phyloP scores from a whole-genome alignment of 257 asterid species.

The Thymus mandschuricus region DNA sequence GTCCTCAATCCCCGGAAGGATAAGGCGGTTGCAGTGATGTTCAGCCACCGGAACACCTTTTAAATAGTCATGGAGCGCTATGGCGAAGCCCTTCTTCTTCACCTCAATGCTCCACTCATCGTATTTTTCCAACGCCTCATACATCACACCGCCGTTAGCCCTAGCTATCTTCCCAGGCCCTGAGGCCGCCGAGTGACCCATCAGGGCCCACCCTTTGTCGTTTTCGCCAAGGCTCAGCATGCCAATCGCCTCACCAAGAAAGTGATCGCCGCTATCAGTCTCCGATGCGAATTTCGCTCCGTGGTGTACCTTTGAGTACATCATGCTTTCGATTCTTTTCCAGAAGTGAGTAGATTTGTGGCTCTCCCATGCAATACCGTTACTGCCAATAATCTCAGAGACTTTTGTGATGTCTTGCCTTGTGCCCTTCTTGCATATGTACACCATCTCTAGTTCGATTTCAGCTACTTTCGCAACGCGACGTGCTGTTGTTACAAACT shows the following conservation, averaged over 20 bases:
- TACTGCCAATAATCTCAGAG: not conserved
- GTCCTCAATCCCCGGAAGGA: not conserved
- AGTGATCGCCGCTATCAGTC: not conserved
- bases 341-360: slow-evolving; percentile 42
- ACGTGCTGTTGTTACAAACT: too few species aligned
- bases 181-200: too few species aligned
- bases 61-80: not conserved
- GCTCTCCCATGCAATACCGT: not conserved
- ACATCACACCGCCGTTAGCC: too few species aligned
- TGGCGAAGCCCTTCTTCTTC: too few species aligned
- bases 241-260: too few species aligned
- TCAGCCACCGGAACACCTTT: not conserved
- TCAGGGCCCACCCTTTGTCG: too few species aligned
- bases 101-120: too few species aligned
- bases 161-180: too few species aligned
- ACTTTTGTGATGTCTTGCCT: not conserved
- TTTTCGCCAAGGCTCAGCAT: too few species aligned
- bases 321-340: slow-evolving; percentile 77
- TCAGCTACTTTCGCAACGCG: not conserved
- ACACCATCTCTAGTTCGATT: not conserved
- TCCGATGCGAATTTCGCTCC: slow-evolving; percentile 34
- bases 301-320: slow-evolving; percentile 56
- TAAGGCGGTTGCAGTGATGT: not conserved
- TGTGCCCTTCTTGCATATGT: too few species aligned
- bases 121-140: too few species aligned